Evolutionary conservation across 2,329 filamentous ascomycete species (phyloP), one percentile per base, ranked within the genome.

Genomic region (Emydomyces testavorans): DNA sequence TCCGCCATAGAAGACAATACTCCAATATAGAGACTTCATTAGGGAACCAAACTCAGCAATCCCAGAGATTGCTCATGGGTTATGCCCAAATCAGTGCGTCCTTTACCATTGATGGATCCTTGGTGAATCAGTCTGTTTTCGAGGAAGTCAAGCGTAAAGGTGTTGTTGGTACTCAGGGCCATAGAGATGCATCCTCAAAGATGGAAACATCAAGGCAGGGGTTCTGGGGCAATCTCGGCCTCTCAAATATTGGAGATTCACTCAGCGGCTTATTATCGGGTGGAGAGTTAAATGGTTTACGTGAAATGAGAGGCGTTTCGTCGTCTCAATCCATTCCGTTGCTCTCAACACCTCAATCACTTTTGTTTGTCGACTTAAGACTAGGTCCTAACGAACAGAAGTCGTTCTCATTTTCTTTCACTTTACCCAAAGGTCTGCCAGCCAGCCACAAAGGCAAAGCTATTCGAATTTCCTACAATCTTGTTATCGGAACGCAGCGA

Each of bases 101-200:
- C 0, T 98, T 98, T 57, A 87, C 81, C 0, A 69, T 98, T 5
- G 92, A 98, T 60, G 88, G 88, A 0, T 94, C 92, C 1, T 70
- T 98, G 18, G 80, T 98, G 51, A 90, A 93, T 58, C 80, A 93
- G 32, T 80, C 80, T 0, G 85, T 85, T 0, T 98, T 98, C 58
- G 92, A 98, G 61, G 86, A 93, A 58, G 89, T 96, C 32, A 98
- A 98, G 65, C 78, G 89, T 50, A 95, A 94, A 67, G 89, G 85
- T 2, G 87, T 94, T 5, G 78, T 94, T 4, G 86, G 87, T 41
- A 85, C 84, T 1, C 87, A 94, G 59, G 74, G 73, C 20, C 86
- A 85, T 29, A 86, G 86, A 36, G 87, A 88, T 28, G 86, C 86
- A 8, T 70, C 94, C 7, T 54, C 62, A 35, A 65, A 62, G 28